Percentiles rank a stretch among this genome's conserved stretches.
Conservation (phyloP, 2,329 filamentous ascomycete genomes). For the Cercospora sojina region DNA sequence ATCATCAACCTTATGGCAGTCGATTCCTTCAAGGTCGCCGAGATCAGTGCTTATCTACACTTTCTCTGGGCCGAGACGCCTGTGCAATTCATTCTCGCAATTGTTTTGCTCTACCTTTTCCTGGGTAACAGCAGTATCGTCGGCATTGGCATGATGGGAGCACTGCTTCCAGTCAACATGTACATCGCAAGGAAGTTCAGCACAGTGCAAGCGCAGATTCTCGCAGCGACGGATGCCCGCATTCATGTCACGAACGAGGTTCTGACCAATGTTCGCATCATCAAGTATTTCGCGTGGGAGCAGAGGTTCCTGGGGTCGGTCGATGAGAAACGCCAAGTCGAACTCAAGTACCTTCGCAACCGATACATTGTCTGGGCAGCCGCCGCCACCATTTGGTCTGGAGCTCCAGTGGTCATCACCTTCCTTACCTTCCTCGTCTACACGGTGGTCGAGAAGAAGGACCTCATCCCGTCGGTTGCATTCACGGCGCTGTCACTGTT, state of each 20-base stretch:
- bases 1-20: slow-evolving; percentile 99
- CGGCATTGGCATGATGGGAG: slow-evolving; percentile 83
- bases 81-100: slow-evolving; percentile 78
- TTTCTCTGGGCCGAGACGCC: slow-evolving; percentile 92
- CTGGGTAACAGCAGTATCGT: slow-evolving; percentile 92
- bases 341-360: slow-evolving; percentile 74
- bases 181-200: slow-evolving; percentile 82
- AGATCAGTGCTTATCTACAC: slow-evolving; percentile 91
- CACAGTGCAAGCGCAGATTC: slow-evolving; percentile 82
- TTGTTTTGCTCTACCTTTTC: slow-evolving; percentile 81
- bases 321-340: slow-evolving; percentile 78
- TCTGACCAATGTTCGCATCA: slow-evolving; percentile 94
- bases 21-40: slow-evolving; percentile 97
- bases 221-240: slow-evolving; percentile 89
- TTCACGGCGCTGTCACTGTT: slow-evolving; percentile 97
- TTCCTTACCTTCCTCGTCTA: slow-evolving; percentile 96
- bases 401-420: slow-evolving; percentile 89
- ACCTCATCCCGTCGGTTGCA: slow-evolving; percentile 84
- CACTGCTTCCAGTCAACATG: slow-evolving; percentile 88
- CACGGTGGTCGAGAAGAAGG: slow-evolving; percentile 84
- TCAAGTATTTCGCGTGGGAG: slow-evolving; percentile 99
- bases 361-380: slow-evolving; percentile 89
- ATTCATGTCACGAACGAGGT: slow-evolving; percentile 98
- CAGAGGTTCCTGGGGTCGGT: slow-evolving; percentile 82
- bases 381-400: slow-evolving; percentile 94